Base-by-base conservation (phyloP, 352 stramenopile species). In the Globisporangium yorkense region DNA sequence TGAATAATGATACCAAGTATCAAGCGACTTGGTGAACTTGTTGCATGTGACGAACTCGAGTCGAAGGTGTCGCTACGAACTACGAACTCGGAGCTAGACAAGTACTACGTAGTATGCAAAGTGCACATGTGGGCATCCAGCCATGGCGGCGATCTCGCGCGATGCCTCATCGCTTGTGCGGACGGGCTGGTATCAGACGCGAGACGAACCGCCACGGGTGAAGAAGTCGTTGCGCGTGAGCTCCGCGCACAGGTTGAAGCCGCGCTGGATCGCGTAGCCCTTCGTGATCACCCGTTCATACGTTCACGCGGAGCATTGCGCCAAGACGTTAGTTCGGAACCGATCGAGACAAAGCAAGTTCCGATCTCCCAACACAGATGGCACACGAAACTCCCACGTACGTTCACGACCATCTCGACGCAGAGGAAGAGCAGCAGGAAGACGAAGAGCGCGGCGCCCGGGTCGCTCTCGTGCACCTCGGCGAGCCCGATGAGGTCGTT, bases 181-280 rank as follows among this genome's bases (percentile, higher is more conserved):
- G 2, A 41, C 37, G 10, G 35, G 43, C 5, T 2, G 43, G 43
- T 1, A 27, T 64, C 58, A 64, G 15, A 55, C 53, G n/a, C 58
- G 44, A 35, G 39, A 66, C 5, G 50, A 51, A 31, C 74, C 65
- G 46, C 72, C 71, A 50, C 74, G 72, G 33, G 72, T 43, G 59
- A 86, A 82, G 54, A 86, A 83, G 16, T 81, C 79, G 64, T 91
- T 88, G 35, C 80, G 76, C n/a, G 68, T 62, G 56, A 91, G 72
- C 69, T 91, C 80, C n/a, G 76, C 72, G 57, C 77, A 77, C n/a
- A 91, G 64, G 29, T 78, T 81, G 60, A 77, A 62, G 43, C 64
- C 70, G 31, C 75, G 67, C 65, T 78, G 69, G 51, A 88, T 80
- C 35, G 65, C 63, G 41, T 84, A 84, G 3, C 64, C 68, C 76